These are phyloP conservation scores for Plenodomus tracheiphilus DNA, from an alignment of 2,329 filamentous ascomycete species.

Conservation along the genomic window DNA sequence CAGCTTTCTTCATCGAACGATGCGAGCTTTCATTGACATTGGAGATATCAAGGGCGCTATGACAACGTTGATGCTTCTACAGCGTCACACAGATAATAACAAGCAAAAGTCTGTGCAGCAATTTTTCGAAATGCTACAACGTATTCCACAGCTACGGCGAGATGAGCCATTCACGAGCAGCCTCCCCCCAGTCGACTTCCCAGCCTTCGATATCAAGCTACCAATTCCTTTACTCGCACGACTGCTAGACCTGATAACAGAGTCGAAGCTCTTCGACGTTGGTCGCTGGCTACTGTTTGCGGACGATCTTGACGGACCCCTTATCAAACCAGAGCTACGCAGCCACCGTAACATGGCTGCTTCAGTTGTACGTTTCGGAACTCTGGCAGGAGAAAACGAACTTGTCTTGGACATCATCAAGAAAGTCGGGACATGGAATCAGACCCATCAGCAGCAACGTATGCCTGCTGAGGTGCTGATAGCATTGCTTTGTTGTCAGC, in stretches of 20 bases:
- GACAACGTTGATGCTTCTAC: slow-evolving; percentile 43
- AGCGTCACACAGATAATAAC: slow-evolving; percentile 49
- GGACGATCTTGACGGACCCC: slow-evolving; percentile 57
- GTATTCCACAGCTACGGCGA: slow-evolving; percentile 10
- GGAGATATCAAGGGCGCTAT: slow-evolving; percentile 47
- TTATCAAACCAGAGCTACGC: slow-evolving; percentile 53
- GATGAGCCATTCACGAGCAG: slow-evolving; percentile 31
- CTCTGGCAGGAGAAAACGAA: slow-evolving; percentile 51
- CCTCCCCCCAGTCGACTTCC: slow-evolving; percentile 47
- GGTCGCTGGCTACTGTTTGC: slow-evolving; percentile 59
- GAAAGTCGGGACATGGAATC: slow-evolving; percentile 18
- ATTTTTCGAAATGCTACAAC: slow-evolving; percentile 46
- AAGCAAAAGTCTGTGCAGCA: slow-evolving; percentile 47
- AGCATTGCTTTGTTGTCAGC: slow-evolving; percentile 49
- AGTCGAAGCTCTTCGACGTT: slow-evolving; percentile 52
- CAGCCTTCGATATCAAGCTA: slow-evolving; percentile 50
- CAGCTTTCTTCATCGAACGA: slow-evolving; percentile 48
- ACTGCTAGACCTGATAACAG: slow-evolving; percentile 56
- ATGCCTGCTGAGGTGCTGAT: slow-evolving; percentile 42
- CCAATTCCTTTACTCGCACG: slow-evolving; percentile 54
- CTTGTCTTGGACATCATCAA: slow-evolving; percentile 39
- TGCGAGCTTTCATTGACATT: slow-evolving; percentile 44
- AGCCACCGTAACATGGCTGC: slow-evolving; percentile 53
- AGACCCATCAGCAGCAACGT: slow-evolving; percentile 24
- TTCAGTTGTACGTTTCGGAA: slow-evolving; percentile 59